phyloP scores from a whole-genome alignment of 257 asterid species.

The Ehretia macrophylla region DNA sequence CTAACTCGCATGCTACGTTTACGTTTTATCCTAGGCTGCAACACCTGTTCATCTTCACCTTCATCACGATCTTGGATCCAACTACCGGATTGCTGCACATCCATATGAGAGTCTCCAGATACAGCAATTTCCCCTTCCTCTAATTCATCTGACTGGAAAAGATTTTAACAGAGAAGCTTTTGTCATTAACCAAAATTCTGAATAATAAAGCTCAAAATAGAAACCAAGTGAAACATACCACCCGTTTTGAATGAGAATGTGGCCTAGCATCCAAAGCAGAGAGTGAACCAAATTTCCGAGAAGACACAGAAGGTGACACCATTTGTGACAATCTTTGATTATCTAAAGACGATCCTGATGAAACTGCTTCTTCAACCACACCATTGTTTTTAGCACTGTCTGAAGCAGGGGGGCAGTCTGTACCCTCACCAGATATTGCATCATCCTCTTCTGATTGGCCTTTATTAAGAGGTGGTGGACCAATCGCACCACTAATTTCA shows the following conservation, averaged over 20 bases:
- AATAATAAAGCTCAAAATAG: not conserved
- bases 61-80: conserved; percentile 93
- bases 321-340: conserved; percentile 48
- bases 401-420: conserved; percentile 48
- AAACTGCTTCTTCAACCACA: conserved; percentile 59
- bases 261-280: conserved; percentile 92
- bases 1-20: conserved; percentile 88
- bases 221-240: conserved; percentile 35
- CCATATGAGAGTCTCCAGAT: conserved; percentile 87
- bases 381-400: conserved; percentile 40
- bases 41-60: conserved; percentile 96
- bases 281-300: conserved; percentile 96
- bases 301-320: conserved; percentile 78
- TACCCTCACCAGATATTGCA: conserved; percentile 52
- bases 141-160: conserved; percentile 67
- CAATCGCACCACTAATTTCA: conserved; percentile 36
- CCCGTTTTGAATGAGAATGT: conserved; percentile 68
- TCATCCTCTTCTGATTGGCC: conserved; percentile 75
- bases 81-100: conserved; percentile 95
- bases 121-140: conserved; percentile 96
- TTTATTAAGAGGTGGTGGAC: conserved; percentile 43
- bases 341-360: conserved; percentile 92
- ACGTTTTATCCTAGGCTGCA: conserved; percentile 88
- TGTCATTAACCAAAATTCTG: not conserved
- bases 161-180: not conserved